Base-by-base conservation (phyloP, 2,329 filamentous ascomycete genomes). In the Phialocephala subalpina region DNA sequence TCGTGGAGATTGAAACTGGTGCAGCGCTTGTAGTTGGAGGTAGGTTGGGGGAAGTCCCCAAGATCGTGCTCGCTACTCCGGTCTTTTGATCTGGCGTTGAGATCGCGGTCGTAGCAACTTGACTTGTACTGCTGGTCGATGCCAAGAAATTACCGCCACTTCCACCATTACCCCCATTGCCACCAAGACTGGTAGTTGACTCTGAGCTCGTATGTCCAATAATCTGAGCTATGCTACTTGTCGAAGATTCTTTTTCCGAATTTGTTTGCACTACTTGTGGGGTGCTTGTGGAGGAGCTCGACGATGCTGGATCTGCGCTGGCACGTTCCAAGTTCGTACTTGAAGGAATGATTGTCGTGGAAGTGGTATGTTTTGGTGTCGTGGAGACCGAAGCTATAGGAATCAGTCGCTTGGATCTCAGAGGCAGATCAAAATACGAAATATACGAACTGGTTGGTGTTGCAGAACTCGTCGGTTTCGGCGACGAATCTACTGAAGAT, bases 101-200 rank as follows among this genome's bases (percentile, higher is more conserved):
- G 1, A 33, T 20, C 18, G 49, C 16, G 29, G 11, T 14, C n/a
- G 49, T 29, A 7, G 25, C 12, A 4, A 18, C 18, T 18, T 27
- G 49, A 18, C 25, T 33, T 29, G 16, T 8, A 53, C 27, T 33
- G 25, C 25, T 53, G 4, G 49, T 33, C 27, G 49, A 53, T 16
- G 14, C 11, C 16, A 53, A 4, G 14, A 53, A 29, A 53, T 33
- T 52, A 29, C 47, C 47, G 18, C 22, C 53, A n/a, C n/a, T 33
- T 33, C 29, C 29, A 27, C 60, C 29, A 38, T 60, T 66, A 68
- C 66, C 63, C 33, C 42, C 52, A 12, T n/a, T 11, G 11, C 35
- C 22, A 6, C 16, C 12, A 12, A 27, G 4, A n/a, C 16, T 58
- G 1, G 36, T 9, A 11, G 49, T n/a, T 29, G 40, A 58, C 12